Evolutionary conservation across 129 eudicot species (phyloP), one percentile per base, ranked within the genome.

Genomic region (Flaveria trinervia): DNA sequence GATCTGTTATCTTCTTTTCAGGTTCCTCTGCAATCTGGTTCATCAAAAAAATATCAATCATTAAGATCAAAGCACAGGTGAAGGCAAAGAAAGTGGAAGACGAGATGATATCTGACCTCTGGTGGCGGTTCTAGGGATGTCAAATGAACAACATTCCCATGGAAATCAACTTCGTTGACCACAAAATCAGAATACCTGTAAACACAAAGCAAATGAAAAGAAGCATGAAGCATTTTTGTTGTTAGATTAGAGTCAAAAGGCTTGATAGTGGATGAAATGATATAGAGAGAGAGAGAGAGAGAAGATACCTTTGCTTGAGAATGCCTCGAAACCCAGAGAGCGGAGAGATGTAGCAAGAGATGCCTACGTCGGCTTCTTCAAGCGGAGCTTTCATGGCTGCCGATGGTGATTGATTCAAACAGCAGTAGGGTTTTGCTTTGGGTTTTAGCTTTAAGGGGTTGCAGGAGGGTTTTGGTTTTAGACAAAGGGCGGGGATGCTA

Each of bases 111-210:
- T n/a, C 50, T 25, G 67, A 94, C 98, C 99, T 95, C 92, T 0
- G 76, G 33, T 20, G 97, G 92, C 11, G 85, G 87, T 65, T 86
- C 89, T 67, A 95, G 75, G 61, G 92, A 87, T 41, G 97, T 89
- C 83, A 95, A 88, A 74, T 83, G 99, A 74, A 91, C 92, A 83
- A 87, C 91, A 80, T 91, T 91, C 66, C 89, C 96, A 73, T 87
- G 90, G 86, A 91, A 77, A 83, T 83, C 99, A 14, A 95, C 97
- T 88, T 95, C 99, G 70, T 95, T 95, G 36, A 95, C 99, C 26
- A 91, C 88, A 80, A 95, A 95, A 85, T 95, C 99, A 65, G 97
- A 85, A 78, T 95, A 95, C 87, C 99, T 92, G 76, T 18, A 81
- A 15, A 52, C 39, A 75, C 0, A 20, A 81, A 55, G 67, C 65